Evolutionary conservation across 225 moss, liverwort and hornwort genomes (phyloP), one percentile per base, ranked within the genome.

Genomic region (Straminergon stramineum): DNA sequence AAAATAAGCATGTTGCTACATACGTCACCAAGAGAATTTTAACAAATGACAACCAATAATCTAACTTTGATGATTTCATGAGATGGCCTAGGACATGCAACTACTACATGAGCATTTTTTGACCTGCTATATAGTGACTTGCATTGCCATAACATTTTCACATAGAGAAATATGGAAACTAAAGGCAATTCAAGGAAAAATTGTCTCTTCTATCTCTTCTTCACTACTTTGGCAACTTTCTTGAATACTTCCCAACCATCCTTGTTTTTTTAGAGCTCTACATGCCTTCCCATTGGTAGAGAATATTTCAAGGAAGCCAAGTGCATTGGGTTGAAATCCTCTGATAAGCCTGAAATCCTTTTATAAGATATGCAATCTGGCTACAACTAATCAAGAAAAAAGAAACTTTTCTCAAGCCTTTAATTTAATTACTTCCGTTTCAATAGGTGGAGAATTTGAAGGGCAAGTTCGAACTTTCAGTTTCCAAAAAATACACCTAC

Each of bases 11-110:
- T 26, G 12, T 71, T 71, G 15, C 5, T 8, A 41, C 15, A 24
- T 71, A 41, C 15, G 5, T 71, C 15, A 41, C 7, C 1, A 0
- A 41, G 21, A 71, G 8, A 26, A 1, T 71, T 70, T 71, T 41
- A 41, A 9, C 26, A 71, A 71, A 71, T 41, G 71, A 71, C 8
- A n/a, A n/a, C 13, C 17, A n/a, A n/a, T 10, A 68, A 68, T 6
- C n/a, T 68, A 68, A 37, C 66, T 32, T 65, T 32, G 13, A 69
- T n/a, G 8, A 3, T 73, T 73, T 73, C 2, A 43, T 73, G 9
- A 43, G 2, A 74, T 45, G 17, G 3, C 74, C 10, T 0, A 2
- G 0, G 10, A 43, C 5, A 73, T 43, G 3, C 0, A 0, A 2
- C 28, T 41, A 28, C 6, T 1, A 3, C 10, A 74, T 6, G 45